A percentile compares a stretch with the other conserved stretches of the same genome.
phyloP scores from a whole-genome alignment of 495 filamentous ascomycete genomes.

The Darksidea phi region DNA sequence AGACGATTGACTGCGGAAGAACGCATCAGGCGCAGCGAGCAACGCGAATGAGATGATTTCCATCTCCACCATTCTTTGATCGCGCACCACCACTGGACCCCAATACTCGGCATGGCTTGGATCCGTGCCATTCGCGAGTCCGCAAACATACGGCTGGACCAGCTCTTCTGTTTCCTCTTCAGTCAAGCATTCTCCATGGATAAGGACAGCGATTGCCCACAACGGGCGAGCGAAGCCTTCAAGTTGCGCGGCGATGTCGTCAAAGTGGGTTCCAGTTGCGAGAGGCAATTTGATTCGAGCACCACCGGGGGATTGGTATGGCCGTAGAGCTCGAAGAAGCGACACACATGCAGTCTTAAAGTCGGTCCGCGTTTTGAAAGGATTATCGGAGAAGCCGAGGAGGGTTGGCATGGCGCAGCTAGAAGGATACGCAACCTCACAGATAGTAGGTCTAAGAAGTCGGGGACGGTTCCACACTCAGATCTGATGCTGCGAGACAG shows the following conservation, averaged over 20 bases:
- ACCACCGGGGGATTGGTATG: constrained; percentile 20
- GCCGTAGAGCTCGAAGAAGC: constrained; percentile 9
- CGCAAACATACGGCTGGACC: constrained; percentile 11
- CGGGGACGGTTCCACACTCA: no score
- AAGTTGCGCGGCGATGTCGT: constrained; percentile 24
- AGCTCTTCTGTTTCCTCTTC: constrained; percentile 1
- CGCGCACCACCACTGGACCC: constrained; percentile 17
- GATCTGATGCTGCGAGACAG: no score
- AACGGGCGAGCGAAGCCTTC: constrained; percentile 24
- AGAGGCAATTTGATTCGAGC: constrained; percentile 18
- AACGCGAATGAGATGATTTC: constrained; percentile 28
- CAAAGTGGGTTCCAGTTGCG: constrained; percentile 23
- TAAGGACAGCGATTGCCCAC: constrained; percentile 18
- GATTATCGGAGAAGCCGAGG: constrained; percentile 15
- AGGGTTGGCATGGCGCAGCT: constrained; percentile 12
- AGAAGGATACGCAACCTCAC: no score
- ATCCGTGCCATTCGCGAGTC: constrained; percentile 21
- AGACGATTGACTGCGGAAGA: constrained; percentile 9
- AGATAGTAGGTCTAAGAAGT: no score
- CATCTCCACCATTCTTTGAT: constrained; percentile 28
- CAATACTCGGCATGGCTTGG: constrained; percentile 23
- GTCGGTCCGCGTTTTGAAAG: constrained; percentile 1
- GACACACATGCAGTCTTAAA: constrained; percentile 13
- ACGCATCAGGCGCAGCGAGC: constrained; percentile 12
- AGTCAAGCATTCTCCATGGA: constrained; percentile 3